Evolutionary conservation across 139 green algal species (phyloP), one percentile per base, ranked within the genome.

Genomic region (Coelastrella sp.): DNA sequence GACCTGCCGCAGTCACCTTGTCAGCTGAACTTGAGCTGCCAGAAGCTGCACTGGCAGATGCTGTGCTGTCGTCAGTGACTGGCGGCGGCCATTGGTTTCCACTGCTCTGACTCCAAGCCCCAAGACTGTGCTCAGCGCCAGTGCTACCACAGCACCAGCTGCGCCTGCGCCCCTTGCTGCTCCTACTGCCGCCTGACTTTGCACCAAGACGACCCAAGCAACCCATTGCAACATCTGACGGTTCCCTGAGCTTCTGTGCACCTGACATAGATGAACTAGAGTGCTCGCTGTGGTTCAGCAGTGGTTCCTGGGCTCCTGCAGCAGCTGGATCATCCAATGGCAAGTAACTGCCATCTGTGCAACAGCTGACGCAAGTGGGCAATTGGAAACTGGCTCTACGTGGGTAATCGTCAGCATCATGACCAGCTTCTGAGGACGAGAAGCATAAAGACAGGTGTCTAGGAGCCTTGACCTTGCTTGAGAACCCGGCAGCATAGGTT

Each of bases 311-410:
- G 0, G 4, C 9, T 23, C 38, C 76, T 73, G 57, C 41, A 30
- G 53, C 37, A 37, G 75, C 43, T 17, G 45, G 25, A 30, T 83
- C 35, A 38, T 71, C 59, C 15, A 83, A 48, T 0, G 76, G 57
- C 8, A 83, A 57, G 37, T 60, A 83, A n/a, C 76, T 63, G 35
- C 76, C 66, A 35, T 73, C 76, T 3, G 30, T 38, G 19, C 76
- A 60, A 57, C 76, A 63, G 27, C 72, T 62, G 40, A 51, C 3
- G 59, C 25, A 59, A 11, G 50, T 3, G 4, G 25, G n/a, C 60
- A 76, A 27, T 15, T 48, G 60, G 0, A 45, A 62, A 34, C 35
- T 37, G 19, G 57, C 37, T 37, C 59, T 74, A 27, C 19, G 50
- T 34, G 40, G 45, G 72, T 43, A 4, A 19, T 76, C 67, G 9